phyloP scores from a whole-genome alignment of 139 green algal species.

The Haematococcus sp. region DNA sequence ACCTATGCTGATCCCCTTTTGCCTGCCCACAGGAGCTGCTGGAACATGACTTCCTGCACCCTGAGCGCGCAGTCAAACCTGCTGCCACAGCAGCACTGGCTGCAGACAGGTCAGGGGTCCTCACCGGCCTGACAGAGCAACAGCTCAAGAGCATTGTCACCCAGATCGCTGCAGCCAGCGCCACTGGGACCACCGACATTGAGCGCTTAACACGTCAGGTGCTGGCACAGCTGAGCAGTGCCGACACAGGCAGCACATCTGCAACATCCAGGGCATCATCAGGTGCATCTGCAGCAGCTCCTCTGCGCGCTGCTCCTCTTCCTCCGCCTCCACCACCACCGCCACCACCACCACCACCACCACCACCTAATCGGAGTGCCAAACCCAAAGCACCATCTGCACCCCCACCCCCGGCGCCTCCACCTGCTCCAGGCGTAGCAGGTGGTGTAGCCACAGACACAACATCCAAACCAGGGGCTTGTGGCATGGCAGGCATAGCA shows the following conservation, averaged over 20 bases:
- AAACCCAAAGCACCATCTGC: neutral
- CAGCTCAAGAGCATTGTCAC: slow-evolving; percentile 69
- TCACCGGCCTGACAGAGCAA: slow-evolving; percentile 50
- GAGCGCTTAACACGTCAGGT: slow-evolving; percentile 63
- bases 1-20: no score
- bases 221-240: slow-evolving; percentile 61
- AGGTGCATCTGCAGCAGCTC: neutral
- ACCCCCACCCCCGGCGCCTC: neutral
- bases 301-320: slow-evolving; percentile 6
- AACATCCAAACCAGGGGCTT: neutral
- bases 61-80: slow-evolving; percentile 31
- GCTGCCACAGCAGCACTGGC: neutral
- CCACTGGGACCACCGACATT: slow-evolving; percentile 49
- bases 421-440: neutral
- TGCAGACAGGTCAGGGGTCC: neutral
- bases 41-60: slow-evolving; percentile 83
- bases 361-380: no score
- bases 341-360: neutral
- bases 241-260: slow-evolving; percentile 4
- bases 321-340: slow-evolving; percentile 17
- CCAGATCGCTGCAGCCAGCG: slow-evolving; percentile 28
- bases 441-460: neutral
- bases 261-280: slow-evolving; percentile 1
- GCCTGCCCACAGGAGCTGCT: slow-evolving; percentile 74
- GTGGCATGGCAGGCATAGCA: no score